Evolutionary conservation across 1,284 basidiomycete genomes (phyloP).

Genomic region (Cutaneotrichosporon sp.): DNA sequence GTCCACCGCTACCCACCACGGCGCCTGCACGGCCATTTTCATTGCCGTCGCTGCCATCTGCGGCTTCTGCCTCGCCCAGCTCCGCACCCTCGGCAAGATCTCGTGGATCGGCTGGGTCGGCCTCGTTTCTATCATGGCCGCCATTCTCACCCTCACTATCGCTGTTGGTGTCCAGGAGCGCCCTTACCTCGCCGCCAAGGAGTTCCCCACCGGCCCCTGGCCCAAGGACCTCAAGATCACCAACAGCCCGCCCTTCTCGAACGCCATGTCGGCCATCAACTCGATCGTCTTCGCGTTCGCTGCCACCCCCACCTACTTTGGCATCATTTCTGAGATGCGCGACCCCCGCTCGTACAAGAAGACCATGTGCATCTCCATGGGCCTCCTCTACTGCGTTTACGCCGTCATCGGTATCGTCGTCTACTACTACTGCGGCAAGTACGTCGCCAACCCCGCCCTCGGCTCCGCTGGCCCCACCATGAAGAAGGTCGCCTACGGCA

Average conservation of each 20-base stretch:
- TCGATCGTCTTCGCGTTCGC: slow-evolving; percentile 48
- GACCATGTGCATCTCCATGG: slow-evolving; percentile 34
- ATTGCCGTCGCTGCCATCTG: slow-evolving; percentile 40
- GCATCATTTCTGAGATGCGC: slow-evolving; percentile 39
- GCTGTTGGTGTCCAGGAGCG: slow-evolving; percentile 52
- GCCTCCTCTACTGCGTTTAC: slow-evolving; percentile 41
- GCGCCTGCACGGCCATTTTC: slow-evolving; percentile 49
- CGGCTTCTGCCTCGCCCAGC: slow-evolving; percentile 36
- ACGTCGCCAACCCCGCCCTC: slow-evolving; percentile 49
- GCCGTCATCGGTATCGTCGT: slow-evolving; percentile 34
- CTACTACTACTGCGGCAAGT: slow-evolving; percentile 47
- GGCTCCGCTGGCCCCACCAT: slow-evolving; percentile 48
- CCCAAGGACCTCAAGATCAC: slow-evolving; percentile 32
- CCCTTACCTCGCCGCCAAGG: slow-evolving; percentile 23
- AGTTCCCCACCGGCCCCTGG: slow-evolving; percentile 18
- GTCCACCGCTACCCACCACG: slow-evolving; percentile 31
- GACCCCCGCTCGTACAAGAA: slow-evolving; percentile 35
- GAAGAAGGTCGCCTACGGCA: slow-evolving; percentile 52
- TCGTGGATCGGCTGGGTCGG: slow-evolving; percentile 50
- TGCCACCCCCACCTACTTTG: slow-evolving; percentile 30
- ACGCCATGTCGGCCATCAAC: slow-evolving; percentile 46
- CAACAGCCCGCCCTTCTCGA: slow-evolving; percentile 36
- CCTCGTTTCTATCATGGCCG: slow-evolving; percentile 37
- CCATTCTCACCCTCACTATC: slow-evolving; percentile 50
- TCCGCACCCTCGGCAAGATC: slow-evolving; percentile 50